Base-by-base conservation (phyloP, 2,329 filamentous ascomycete species). In the Sporothrix euskadiensis region DNA sequence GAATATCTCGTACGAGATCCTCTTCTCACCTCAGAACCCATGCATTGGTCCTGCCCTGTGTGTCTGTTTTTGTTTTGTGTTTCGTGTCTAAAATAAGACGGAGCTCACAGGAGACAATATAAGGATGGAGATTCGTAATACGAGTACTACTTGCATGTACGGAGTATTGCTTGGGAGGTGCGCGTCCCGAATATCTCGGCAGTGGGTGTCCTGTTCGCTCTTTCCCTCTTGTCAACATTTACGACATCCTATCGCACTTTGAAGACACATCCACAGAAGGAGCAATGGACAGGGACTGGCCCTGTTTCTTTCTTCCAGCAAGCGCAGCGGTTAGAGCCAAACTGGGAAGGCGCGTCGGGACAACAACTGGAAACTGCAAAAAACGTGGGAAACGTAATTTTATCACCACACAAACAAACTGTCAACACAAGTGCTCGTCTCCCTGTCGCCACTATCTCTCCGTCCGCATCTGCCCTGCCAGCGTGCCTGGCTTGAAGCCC, bases 1-100 rank as follows among this genome's bases (percentile, higher is more conserved):
- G 52, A 56, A 56, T 56, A 65, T 41, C 59, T 65, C 59, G 59
- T 65, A 44, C 61, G 61, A 44, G 47, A 26, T 44, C 61, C 61
- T 22, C 7, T 47, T 65, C 39, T 65, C 61, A 26, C 61, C 9
- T 4, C 61, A 66, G 16, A 66, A 47, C 39, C 61, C 39, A 39
- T 47, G 39, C 35, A 3, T n/a, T 65, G 52, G 56, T 49, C 47
- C 30, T 61, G 57, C 30, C 57, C 57, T 39, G 57, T 61, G 16
- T 6, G 35, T 39, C 3, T 61, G 6, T 6, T 61, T 39, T 9
- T 61, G 6, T 61, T 39, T 9, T 59, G 16, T 65, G 19, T 65
- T 44, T 65, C 59, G 35, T 44, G 35, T 65, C 59, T 65, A 65
- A 47, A 30, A 44, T 47, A 44, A 47, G 39, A 30, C 39, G 61